Base-by-base conservation (phyloP, 2,329 filamentous ascomycete genomes). In the Neocucurbitaria cava region DNA sequence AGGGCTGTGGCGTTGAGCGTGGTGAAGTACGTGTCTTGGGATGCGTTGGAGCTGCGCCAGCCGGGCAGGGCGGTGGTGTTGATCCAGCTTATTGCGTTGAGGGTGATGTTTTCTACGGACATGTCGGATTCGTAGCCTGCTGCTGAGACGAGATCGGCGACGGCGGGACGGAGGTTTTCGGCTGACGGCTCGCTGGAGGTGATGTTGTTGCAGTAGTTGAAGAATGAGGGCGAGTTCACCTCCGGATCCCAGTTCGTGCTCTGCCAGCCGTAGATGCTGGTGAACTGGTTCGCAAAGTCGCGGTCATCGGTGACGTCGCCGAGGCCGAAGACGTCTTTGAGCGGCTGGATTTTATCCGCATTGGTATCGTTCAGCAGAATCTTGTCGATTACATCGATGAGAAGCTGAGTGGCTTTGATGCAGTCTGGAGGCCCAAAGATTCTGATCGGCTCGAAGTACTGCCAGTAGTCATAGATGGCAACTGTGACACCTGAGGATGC, bases 401-500 rank as follows among this genome's bases (percentile, higher is more conserved):
- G 73, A 28, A 84, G 87, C 68, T 89, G 86, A 0, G 87, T 88
- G 1, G 82, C 82, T 1, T 79, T 76, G 31, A 92, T 82, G 68
- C 91, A 95, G 28, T 85, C 82, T 0, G 81, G 77, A 10, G 86
- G 84, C 2, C 77, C 86, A 52, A 82, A 83, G 17, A 82, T 70
- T 11, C 84, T 79, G 50, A 87, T 80, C 0, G 86, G 82, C 66
- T 86, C 84, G 64, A 80, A 87, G 66, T 87, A 88, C 59, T 83
- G 75, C 65, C 90, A 94, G 75, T 88, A 94, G 64, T 95, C 90
- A 61, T 86, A 87, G 50, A 95, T 89, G 3, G 90, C 90, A 54
- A 85, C 84, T 0, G 89, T 90, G 0, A 95, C 90, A 0, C 89
- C 92, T 0, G 90, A 94, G 0, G 89, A 92, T 0, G 89, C 88